Base-by-base conservation (phyloP, 805 yeast genomes). In the Priceomyces carsonii region DNA sequence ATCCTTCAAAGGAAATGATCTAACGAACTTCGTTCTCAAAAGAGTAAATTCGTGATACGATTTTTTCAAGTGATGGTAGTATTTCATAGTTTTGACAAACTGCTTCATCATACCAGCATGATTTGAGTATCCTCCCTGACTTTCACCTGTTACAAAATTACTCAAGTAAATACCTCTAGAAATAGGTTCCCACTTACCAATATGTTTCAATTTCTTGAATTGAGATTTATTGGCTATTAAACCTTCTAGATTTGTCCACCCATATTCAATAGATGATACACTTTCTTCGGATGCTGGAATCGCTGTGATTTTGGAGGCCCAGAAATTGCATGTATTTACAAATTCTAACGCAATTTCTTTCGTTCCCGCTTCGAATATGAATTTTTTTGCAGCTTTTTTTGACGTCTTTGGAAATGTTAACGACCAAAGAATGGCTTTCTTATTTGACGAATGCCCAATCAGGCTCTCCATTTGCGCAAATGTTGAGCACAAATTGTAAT, bases 271-370 rank as follows among this genome's bases (percentile, higher is more conserved):
- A 35, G 91, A 80, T 2, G 88, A 79, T 20, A 85, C 70, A 43
- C 83, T 79, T 36, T 79, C 82, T 49, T 81, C 85, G 39, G 59
- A 53, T 0, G 80, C 71, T 3, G 95, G 95, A 14, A 86, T 81
- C 10, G 89, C 82, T 5, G 95, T 82, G 23, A 85, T 74, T 45
- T 93, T 75, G 2, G 91, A 85, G 2, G 95, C 86, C 96, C 96
- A 89, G 55, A 85, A 89, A 57, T 88, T 89, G 59, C 93, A 81
- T 4, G 91, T 79, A 46, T 82, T 76, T 12, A 85, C 78, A 57
- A 77, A 86, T 51, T 79, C 84, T 27, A 64, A 61, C 0, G 95
- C 93, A 39, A 77, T 75, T 45, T 80, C 85, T 16, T 65, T 54
- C 9, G 86, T 78, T 8, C 82, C 82, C 0, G 88, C 79, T 57